Evolutionary conservation across 805 yeast genomes (phyloP), one percentile per base, ranked within the genome.

Genomic region (Saccharomycopsis amapae): DNA sequence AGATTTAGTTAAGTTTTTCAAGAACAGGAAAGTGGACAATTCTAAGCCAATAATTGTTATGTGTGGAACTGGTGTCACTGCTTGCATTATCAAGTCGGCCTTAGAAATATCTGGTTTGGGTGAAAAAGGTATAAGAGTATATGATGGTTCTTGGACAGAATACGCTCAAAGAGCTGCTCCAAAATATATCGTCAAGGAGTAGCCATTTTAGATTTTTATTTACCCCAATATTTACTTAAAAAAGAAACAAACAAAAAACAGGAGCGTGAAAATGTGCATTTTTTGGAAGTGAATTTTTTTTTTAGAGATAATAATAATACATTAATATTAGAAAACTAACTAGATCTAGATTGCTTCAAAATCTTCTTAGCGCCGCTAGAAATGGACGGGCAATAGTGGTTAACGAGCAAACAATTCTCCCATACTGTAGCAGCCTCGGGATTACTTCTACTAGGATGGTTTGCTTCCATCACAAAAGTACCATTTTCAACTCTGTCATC

Each of bases 21-120:
- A 12, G 12, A n/a, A 35, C 13, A 58, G 68, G 6, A 65, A 63
- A 35, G 61, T 72, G 34, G 65, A 66, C 2, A 55, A 66, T 9
- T 62, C 68, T 15, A 81, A 82, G 56, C 89, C 86, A 10, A 78
- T 85, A 17, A 78, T 93, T 41, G 84, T 83, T 33, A 78, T 85
- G 85, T 93, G 98, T 61, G 98, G 97, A 24, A 82, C 97, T 0
- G 98, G 97, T 38, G 97, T 93, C 40, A 81, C 97, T 9, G 97
- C 97, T 1, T 86, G 90, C 52, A 79, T 93, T 34, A 72, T 90
- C 38, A 82, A 85, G 62, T 67, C 82, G 6, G 97, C 95, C 1
- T 60, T 84, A 35, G 79, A 78, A 46, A 57, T 65, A n/a, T 69
- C 75, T 9, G 79, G 78, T 0, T 65, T 68, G 25, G 61, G 66